A percentile compares a stretch with the other conserved stretches of the same genome.
Conservation (phyloP, 1,284 basidiomycete genomes). For the Puccinia hordei region DNA sequence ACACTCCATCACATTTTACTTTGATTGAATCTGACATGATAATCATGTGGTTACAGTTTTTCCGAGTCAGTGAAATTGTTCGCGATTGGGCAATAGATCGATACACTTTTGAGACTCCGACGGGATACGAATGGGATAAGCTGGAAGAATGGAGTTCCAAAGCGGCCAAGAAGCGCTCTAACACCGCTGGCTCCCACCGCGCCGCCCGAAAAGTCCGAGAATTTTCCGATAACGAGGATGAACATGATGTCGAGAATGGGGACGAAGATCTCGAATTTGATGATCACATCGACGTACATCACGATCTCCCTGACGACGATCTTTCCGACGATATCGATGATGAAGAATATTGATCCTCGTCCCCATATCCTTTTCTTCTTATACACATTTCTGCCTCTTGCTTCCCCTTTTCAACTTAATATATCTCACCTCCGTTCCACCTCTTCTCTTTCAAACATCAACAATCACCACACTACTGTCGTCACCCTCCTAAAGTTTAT, state of each 20-base stretch:
- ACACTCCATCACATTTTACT: neutral
- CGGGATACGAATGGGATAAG: constrained; percentile 43
- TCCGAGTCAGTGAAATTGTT: constrained; percentile 45
- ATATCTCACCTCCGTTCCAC: no score
- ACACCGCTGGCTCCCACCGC: neutral
- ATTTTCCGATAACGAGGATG: neutral
- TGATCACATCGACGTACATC: neutral
- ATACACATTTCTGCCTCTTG: neutral
- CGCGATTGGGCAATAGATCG: constrained; percentile 43
- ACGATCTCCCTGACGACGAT: neutral
- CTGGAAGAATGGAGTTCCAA: constrained; percentile 37
- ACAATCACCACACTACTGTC: no score
- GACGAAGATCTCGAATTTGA: constrained; percentile 4
- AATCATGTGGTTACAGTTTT: constrained; percentile 27
- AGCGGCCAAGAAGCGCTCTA: neutral
- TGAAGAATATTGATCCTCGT: neutral
- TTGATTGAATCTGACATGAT: no score
- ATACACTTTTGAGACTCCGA: constrained; percentile 41
- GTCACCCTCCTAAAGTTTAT: neutral
- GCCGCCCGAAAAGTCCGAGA: neutral
- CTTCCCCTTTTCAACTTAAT: no score
- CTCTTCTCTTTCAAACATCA: no score
- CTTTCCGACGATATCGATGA: neutral
- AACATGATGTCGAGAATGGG: neutral
- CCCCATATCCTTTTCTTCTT: neutral